Percentiles rank a stretch among this genome's conserved stretches.
Evolutionary conservation across 371 early-diverging fungal genomes (phyloP).

Genomic region (Rhizomucor pusillus): DNA sequence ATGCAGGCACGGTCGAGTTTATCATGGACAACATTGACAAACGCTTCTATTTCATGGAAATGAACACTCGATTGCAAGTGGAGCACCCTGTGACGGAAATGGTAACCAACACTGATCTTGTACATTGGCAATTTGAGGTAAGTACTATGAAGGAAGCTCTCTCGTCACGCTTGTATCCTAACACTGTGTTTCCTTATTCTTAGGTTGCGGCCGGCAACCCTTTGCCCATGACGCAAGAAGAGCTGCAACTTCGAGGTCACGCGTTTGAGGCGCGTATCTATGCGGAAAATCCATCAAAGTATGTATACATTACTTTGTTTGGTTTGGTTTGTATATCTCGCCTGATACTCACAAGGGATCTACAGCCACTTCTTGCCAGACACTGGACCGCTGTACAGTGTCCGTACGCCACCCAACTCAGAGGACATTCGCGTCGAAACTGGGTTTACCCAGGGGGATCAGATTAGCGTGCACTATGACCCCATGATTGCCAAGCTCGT

Average conservation of each 20-base stretch:
- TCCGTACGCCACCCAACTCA: constrained; percentile 66
- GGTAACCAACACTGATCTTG: constrained; percentile 92
- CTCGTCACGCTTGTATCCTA: no score
- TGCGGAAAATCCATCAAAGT: constrained; percentile 94
- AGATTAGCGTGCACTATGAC: constrained; percentile 91
- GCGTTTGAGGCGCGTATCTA: constrained; percentile 98
- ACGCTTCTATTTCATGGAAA: constrained; percentile 97
- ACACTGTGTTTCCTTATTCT: background rate
- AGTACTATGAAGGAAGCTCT: background rate
- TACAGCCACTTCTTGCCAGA: constrained; percentile 89
- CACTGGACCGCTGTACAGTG: constrained; percentile 83
- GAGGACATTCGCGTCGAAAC: constrained; percentile 83
- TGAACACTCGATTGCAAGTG: constrained; percentile 95
- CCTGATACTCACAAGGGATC: background rate
- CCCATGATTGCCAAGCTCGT: constrained; percentile 98
- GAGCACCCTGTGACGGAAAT: constrained; percentile 98
- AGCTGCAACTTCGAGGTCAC: constrained; percentile 76
- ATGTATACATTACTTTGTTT: constrained; percentile 19
- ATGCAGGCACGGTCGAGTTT: constrained; percentile 98
- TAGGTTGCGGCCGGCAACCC: constrained; percentile 84
- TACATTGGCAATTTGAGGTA: constrained; percentile 87
- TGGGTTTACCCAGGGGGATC: constrained; percentile 89
- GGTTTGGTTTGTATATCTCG: no score
- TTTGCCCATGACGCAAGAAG: constrained; percentile 71
- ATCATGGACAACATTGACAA: constrained; percentile 87